A percentile compares a stretch with the other conserved stretches of the same genome.
phyloP scores from a whole-genome alignment of 225 moss, liverwort and hornwort species.

The Antitrichia curtipendula region DNA sequence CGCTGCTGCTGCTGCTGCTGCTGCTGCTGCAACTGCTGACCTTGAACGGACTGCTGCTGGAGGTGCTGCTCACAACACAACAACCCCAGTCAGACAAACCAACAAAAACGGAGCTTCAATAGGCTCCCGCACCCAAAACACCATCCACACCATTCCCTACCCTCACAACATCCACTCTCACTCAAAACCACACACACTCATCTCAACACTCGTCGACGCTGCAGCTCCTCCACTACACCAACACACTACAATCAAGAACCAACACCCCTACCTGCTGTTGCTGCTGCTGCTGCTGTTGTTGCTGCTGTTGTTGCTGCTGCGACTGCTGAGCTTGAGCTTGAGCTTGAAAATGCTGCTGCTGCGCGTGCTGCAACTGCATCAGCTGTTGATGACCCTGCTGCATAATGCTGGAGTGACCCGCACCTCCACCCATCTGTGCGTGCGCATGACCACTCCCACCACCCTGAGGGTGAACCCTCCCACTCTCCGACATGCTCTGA shows the following conservation, averaged over 20 bases:
- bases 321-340: constrained; percentile 17
- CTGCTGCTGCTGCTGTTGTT: too few species aligned
- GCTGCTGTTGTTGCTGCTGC: not conserved
- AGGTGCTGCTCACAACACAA: not conserved
- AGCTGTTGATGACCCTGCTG: constrained; percentile 32
- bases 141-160: not conserved
- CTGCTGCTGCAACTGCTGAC: not conserved
- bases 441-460: constrained; percentile 16
- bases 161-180: too few species aligned
- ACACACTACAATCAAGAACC: not conserved
- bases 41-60: not conserved
- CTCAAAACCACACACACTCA: not conserved
- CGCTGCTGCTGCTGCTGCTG: not conserved
- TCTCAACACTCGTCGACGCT: not conserved
- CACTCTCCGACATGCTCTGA: constrained; percentile 45
- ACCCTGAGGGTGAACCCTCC: constrained; percentile 13
- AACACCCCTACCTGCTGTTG: not conserved
- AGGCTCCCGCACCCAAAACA: not conserved
- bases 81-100: not conserved
- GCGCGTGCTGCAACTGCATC: constrained; percentile 30
- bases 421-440: constrained; percentile 19
- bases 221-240: not conserved
- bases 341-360: constrained; percentile 15
- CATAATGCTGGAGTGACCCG: constrained; percentile 9
- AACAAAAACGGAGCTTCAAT: not conserved